These are phyloP conservation scores for Bacterosira constricta DNA, from an alignment of 108 stramenopile species.

Conservation along the genomic window DNA sequence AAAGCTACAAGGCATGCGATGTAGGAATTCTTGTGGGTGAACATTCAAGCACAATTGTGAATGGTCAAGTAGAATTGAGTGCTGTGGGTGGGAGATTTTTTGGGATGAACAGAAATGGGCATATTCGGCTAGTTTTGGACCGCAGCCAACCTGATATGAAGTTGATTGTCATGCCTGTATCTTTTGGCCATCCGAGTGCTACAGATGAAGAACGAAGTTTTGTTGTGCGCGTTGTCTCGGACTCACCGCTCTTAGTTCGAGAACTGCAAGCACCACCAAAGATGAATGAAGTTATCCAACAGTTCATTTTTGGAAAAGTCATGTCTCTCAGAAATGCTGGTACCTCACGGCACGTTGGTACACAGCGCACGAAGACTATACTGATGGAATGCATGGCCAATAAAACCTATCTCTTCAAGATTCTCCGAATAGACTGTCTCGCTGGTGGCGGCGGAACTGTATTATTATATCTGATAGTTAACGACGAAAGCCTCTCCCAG, in stretches of 20 bases:
- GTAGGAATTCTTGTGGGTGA: conserved; percentile 66
- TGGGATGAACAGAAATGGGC: conserved; percentile 63
- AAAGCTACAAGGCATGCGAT: conserved; percentile 72
- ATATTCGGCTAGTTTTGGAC: conserved; percentile 55
- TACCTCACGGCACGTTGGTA: conserved; percentile 33
- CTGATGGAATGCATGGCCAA: conserved; percentile 37
- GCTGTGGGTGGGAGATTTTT: conserved; percentile 62
- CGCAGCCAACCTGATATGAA: conserved; percentile 41
- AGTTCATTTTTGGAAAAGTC: conserved; percentile 54
- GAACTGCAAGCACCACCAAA: conserved; percentile 59
- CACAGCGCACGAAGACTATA: conserved; percentile 44
- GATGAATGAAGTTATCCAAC: conserved; percentile 52
- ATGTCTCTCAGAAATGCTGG: conserved; percentile 45
- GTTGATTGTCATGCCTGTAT: conserved; percentile 73
- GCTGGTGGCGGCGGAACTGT: conserved; percentile 65
- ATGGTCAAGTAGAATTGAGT: conserved; percentile 23
- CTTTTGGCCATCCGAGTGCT: conserved; percentile 73
- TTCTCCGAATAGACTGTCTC: conserved; percentile 55
- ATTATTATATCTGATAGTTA: conserved; percentile 57
- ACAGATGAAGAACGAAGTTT: conserved; percentile 69
- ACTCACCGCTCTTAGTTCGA: conserved; percentile 64
- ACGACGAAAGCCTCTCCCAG: conserved; percentile 24
- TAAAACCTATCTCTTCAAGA: conserved; percentile 24
- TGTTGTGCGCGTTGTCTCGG: conserved; percentile 66
- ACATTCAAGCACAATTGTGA: neutral